These are phyloP conservation scores for Cryptosporidium meleagridis DNA, from an alignment of 169 alveolate species.

Conservation along the genomic window DNA sequence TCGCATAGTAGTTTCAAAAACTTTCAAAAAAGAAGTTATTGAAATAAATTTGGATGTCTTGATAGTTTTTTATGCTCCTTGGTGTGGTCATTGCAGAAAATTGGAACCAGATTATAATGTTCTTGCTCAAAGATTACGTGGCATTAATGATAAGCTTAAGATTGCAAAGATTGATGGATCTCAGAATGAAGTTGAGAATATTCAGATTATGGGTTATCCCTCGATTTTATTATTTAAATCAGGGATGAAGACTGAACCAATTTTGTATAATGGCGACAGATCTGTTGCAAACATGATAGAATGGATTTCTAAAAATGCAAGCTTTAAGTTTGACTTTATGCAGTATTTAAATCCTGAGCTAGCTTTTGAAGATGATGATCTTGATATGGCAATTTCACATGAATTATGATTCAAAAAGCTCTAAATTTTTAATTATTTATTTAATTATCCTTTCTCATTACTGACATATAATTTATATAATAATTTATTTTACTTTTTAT, in stretches of 20 bases:
- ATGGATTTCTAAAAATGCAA: constrained; percentile 29
- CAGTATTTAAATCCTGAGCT: constrained; percentile 61
- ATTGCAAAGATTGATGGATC: constrained; percentile 77
- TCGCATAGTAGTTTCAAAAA: constrained; percentile 61
- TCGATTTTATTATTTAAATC: constrained; percentile 75
- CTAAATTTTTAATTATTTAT: neutral
- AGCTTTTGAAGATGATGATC: constrained; percentile 75
- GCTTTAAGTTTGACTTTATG: constrained; percentile 26
- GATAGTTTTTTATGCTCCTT: constrained; percentile 87
- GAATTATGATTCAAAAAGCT: constrained; percentile 29
- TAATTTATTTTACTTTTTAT: neutral
- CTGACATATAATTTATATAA: neutral
- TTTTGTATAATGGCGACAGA: constrained; percentile 58
- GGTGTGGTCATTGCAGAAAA: constrained; percentile 92
- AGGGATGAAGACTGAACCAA: constrained; percentile 37
- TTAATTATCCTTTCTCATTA: neutral
- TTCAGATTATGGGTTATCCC: constrained; percentile 78
- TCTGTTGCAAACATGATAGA: constrained; percentile 43
- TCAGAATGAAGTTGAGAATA: constrained; percentile 74
- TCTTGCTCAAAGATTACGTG: constrained; percentile 67
- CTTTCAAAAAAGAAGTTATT: constrained; percentile 64
- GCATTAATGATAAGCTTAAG: constrained; percentile 45
- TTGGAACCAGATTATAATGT: constrained; percentile 85
- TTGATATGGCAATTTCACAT: constrained; percentile 67
- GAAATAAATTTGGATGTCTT: constrained; percentile 76